A percentile compares a stretch with the other conserved stretches of the same genome.
Conservation (phyloP, 2,329 filamentous ascomycete species). For the Coniochaeta pulveracea region DNA sequence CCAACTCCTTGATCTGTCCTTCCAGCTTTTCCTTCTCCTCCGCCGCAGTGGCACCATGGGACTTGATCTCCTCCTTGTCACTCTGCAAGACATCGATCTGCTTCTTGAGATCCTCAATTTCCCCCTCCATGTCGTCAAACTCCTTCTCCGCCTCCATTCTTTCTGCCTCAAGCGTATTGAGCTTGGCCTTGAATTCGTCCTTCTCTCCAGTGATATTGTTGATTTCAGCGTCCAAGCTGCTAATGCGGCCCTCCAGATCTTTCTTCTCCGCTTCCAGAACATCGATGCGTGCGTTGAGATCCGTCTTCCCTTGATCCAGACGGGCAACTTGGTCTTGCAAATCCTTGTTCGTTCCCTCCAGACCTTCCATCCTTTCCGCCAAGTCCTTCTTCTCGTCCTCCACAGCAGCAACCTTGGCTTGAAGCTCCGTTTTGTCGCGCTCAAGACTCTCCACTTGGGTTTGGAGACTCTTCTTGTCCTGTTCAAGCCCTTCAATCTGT, state of each 20-base stretch:
- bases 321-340: neutral
- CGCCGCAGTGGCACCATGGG: neutral
- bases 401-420: constrained; percentile 14
- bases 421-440: constrained; percentile 10
- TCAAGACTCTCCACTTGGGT: constrained; percentile 17
- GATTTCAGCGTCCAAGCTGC: constrained; percentile 10
- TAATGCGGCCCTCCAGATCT: neutral
- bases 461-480: constrained; percentile 16
- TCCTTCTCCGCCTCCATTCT: neutral
- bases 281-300: neutral
- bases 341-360: constrained; percentile 8
- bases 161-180: neutral
- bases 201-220: constrained; percentile 13
- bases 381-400: constrained; percentile 14
- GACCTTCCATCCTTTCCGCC: constrained; percentile 9
- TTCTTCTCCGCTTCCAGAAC: neutral
- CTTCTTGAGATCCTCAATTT: neutral
- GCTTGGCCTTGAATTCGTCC: neutral
- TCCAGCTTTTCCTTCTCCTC: neutral
- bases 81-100: neutral
- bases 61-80: constrained; percentile 10
- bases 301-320: neutral
- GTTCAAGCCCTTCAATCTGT: constrained; percentile 14
- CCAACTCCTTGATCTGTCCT: neutral
- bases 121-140: neutral